phyloP scores from a whole-genome alignment of 2,329 filamentous ascomycete genomes.

The Aspergillus piperis region DNA sequence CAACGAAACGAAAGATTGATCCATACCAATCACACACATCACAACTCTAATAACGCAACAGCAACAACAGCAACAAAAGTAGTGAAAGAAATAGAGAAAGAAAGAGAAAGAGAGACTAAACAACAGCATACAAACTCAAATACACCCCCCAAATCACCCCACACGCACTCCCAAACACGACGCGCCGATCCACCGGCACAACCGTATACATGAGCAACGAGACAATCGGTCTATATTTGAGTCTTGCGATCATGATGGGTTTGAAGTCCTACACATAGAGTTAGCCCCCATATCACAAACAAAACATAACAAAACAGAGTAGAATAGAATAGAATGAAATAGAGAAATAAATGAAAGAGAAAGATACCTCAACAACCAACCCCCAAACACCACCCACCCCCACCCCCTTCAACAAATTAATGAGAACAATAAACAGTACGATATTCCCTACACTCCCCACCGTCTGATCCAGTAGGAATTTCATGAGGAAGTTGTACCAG shows the following conservation, averaged over 20 bases:
- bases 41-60: not conserved
- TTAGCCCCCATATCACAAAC: too few relatives aligned
- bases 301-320: too few relatives aligned
- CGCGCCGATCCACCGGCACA: conserved; percentile 69
- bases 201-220: conserved; percentile 70
- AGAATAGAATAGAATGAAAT: too few relatives aligned
- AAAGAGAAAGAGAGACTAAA: conserved; percentile 17
- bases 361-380: conserved; percentile 35
- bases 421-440: conserved; percentile 57
- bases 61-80: not conserved
- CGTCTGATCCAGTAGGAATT: conserved; percentile 61
- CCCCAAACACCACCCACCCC: conserved; percentile 28
- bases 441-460: conserved; percentile 59
- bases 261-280: conserved; percentile 56
- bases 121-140: conserved; percentile 63
- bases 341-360: not conserved
- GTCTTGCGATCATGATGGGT: conserved; percentile 67
- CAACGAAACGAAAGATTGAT: not conserved
- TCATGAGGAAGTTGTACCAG: conserved; percentile 52
- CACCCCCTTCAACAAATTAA: conserved; percentile 47
- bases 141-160: conserved; percentile 76
- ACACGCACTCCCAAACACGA: conserved; percentile 69
- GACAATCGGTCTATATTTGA: conserved; percentile 71
- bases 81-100: too few relatives aligned
- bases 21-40: too few relatives aligned